phyloP scores from a whole-genome alignment of 495 filamentous ascomycete species.

The Penicillium psychrofluorescens region DNA sequence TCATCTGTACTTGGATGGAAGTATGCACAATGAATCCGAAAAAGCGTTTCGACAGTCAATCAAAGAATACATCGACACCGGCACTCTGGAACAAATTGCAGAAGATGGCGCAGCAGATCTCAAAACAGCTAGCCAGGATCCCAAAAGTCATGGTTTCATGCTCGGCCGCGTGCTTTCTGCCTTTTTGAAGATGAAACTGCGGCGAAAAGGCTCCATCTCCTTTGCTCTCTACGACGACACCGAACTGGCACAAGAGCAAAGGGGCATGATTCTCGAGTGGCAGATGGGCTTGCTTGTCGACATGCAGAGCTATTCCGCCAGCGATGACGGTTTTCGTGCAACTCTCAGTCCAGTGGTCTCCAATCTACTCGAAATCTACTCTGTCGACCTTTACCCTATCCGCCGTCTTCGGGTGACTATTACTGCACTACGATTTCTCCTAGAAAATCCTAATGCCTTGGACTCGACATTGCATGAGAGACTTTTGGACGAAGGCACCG shows the following conservation, averaged over 20 bases:
- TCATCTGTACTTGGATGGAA: slow-evolving; percentile 32
- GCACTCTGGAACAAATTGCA: slow-evolving; percentile 25
- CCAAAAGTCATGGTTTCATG: slow-evolving; percentile 31
- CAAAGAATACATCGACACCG: slow-evolving; percentile 37
- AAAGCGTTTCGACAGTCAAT: slow-evolving; percentile 38
- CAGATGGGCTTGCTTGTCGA: slow-evolving; percentile 40
- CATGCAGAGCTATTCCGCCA: slow-evolving; percentile 17
- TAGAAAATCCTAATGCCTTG: slow-evolving; percentile 28
- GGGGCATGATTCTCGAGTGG: slow-evolving; percentile 50
- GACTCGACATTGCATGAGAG: slow-evolving; percentile 20
- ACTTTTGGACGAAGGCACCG: slow-evolving; percentile 29
- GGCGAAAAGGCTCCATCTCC: slow-evolving; percentile 19
- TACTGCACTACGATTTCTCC: slow-evolving; percentile 29
- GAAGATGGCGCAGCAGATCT: slow-evolving; percentile 21
- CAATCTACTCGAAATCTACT: slow-evolving; percentile 36
- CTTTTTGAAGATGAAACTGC: slow-evolving; percentile 37
- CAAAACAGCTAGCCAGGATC: slow-evolving; percentile 20
- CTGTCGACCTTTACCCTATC: slow-evolving; percentile 28
- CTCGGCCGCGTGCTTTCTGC: slow-evolving; percentile 41
- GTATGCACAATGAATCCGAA: slow-evolving; percentile 29
- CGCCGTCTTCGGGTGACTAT: slow-evolving; percentile 40
- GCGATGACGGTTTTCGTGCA: slow-evolving; percentile 25
- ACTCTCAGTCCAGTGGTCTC: slow-evolving; percentile 23
- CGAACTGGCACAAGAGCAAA: slow-evolving; percentile 20
- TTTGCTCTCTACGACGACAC: slow-evolving; percentile 36